Base-by-base conservation (phyloP, 345 rosid genomes). In the Eutrema yunnanense region DNA sequence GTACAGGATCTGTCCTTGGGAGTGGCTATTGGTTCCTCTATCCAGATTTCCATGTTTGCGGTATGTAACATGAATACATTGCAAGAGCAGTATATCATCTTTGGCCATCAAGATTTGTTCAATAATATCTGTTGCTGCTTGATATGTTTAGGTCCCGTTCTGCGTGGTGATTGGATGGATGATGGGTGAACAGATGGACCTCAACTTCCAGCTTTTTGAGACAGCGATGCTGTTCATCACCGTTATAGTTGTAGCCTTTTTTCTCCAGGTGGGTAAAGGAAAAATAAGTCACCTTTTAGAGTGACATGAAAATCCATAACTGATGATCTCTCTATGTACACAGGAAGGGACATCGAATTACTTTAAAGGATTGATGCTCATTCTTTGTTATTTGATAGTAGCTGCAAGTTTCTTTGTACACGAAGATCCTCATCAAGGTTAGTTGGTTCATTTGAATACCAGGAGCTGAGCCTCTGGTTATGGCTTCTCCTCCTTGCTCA, bases 1-100 rank as follows among this genome's bases (percentile, higher is more conserved):
- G 9, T 73, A 74, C 88, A 95, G 99, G 99, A 95, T 82, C 82
- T 95, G 73, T 89, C 99, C 16, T 43, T 92, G 82, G 97, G 99
- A 69, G 96, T 95, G 79, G 99, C 99, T 61, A 95, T 95, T 62
- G 99, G 99, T 32, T 95, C 99, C 52, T 95, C 99, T 6, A 95
- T 96, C 16, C 96, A 95, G 79, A 92, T 95, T 64, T 83, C 99
- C 61, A 92, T 95, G 99, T 95, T 95, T 64, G 97, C 87, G 81
- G 99, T 95, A 86, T 34, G 95, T 72, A 40, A 58, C 73, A 26
- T 16, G 8, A n/a, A 14, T 59, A 51, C 9, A 66, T 43, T 77
- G 30, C 12, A 49, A 36, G 60, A 47, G 61, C 60, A 32, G 58
- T 63, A 29, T 71, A 26, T 71, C 44, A 72, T 73, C 12, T 72